Percentiles rank a stretch among this genome's conserved stretches.
phyloP scores from a whole-genome alignment of 2,329 filamentous ascomycete species.

The Ophiostoma sp. region DNA sequence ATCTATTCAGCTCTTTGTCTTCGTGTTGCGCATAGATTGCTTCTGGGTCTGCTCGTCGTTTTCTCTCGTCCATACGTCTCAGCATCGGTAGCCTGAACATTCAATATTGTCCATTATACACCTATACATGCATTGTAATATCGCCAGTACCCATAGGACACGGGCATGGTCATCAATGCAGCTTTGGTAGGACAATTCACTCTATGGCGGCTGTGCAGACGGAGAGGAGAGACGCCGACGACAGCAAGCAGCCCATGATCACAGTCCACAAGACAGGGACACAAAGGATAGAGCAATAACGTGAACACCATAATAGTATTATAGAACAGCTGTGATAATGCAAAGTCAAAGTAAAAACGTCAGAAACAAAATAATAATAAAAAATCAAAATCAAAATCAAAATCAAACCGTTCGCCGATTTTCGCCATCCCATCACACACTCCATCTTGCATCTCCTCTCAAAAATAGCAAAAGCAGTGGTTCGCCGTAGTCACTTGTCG shows the following conservation, averaged over 20 bases:
- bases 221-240: neutral
- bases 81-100: neutral
- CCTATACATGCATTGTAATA: neutral
- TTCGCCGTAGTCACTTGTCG: neutral
- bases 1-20: constrained; percentile 10
- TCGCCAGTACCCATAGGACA: neutral
- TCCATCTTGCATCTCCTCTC: neutral
- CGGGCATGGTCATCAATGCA: neutral
- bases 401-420: constrained; percentile 16
- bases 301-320: neutral
- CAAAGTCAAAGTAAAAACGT: neutral
- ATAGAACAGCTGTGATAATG: neutral
- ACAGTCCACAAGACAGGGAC: neutral
- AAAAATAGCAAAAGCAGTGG: neutral
- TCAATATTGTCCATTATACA: neutral
- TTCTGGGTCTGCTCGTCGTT: neutral
- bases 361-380: neutral
- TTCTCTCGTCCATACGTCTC: neutral
- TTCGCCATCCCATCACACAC: constrained; percentile 10
- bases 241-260: neutral
- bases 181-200: no score
- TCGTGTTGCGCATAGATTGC: neutral
- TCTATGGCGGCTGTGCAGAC: no score
- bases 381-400: neutral
- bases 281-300: neutral